phyloP scores from a whole-genome alignment of 441 rosid genomes.

The Erodium texanum region DNA sequence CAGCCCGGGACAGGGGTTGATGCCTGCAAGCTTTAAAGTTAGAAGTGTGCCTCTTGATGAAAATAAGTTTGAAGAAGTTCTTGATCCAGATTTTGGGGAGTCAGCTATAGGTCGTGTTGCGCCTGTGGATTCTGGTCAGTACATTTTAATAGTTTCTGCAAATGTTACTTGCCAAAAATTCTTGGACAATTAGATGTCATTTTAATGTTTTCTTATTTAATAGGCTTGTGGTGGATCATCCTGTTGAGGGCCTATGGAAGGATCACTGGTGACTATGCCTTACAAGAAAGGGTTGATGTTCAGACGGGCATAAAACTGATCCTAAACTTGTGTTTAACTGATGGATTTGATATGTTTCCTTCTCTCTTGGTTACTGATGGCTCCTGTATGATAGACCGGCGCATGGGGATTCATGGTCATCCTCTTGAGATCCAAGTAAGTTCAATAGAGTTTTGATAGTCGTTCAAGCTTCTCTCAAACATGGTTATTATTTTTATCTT shows the following conservation, averaged over 20 bases:
- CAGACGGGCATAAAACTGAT: conserved; percentile 93
- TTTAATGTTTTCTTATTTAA: not conserved
- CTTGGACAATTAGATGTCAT: too few relatives aligned
- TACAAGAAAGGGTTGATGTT: conserved; percentile 90
- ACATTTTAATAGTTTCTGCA: conserved; percentile 10
- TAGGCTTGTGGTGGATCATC: conserved; percentile 95
- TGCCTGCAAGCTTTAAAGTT: conserved; percentile 96
- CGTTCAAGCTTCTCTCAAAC: too few relatives aligned
- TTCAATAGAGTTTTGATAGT: not conserved
- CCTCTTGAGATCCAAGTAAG: conserved; percentile 86
- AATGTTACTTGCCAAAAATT: too few relatives aligned
- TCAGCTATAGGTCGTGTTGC: conserved; percentile 96
- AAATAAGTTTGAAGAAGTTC: conserved; percentile 70
- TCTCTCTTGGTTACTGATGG: conserved; percentile 85
- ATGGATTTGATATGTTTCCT: conserved; percentile 95
- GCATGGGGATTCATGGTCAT: conserved; percentile 94
- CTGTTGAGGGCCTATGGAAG: conserved; percentile 54
- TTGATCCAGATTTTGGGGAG: conserved; percentile 90
- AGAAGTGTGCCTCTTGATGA: conserved; percentile 60
- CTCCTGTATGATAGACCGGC: conserved; percentile 93
- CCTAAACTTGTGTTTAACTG: conserved; percentile 68
- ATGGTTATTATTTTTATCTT: too few relatives aligned
- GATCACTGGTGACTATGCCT: conserved; percentile 37
- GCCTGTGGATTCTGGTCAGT: conserved; percentile 64
- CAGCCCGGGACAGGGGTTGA: conserved; percentile 81